Base-by-base conservation (phyloP, 768 basidiomycete genomes). In the Boletus pseudo-olivaceus region DNA sequence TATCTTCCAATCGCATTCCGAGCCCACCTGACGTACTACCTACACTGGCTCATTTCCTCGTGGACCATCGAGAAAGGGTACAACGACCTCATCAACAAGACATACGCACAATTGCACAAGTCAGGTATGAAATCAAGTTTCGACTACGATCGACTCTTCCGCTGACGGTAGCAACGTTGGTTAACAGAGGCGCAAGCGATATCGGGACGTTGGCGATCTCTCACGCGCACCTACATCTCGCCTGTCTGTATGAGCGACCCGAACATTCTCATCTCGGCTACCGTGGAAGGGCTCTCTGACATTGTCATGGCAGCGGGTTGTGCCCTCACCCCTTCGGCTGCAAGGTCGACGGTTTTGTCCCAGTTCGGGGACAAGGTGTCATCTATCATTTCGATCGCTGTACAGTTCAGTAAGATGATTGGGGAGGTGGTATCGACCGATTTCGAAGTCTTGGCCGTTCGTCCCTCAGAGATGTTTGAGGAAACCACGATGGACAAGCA, bases 1-100 rank as follows among this genome's bases (percentile, higher is more conserved):
- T 59, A 53, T 23, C 58, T 59, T 39, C 30, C 11, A 2, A 57
- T 59, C 26, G 48, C 51, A 6, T 39, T 59, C 34, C 58, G 57
- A 15, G 39, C 58, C 27, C 50, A 30, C 35, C 19, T 59, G 17
- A 47, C 51, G 11, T 27, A 42, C 37, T 35, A 46, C 20, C 5
- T 59, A 5, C 19, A 17, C n/a, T 23, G 9, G n/a, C 15, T 49
- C 32, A 39, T 59, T 6, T 57, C 51, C 3, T 57, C 58, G 14
- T 59, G 58, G 58, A 57, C 55, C n/a, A 29, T 33, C 40, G 34
- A 57, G 17, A 29, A 46, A 2, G 58, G 23, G 2, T 32, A 29
- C 34, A 43, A 50, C 10, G 30, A 41, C 0, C 41, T 57, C 7
- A 49, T 59, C 39, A 33, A 46, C 12, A 11, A 35, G 23, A 59